phyloP scores from a whole-genome alignment of 441 rosid species.

The California macrophylla region DNA sequence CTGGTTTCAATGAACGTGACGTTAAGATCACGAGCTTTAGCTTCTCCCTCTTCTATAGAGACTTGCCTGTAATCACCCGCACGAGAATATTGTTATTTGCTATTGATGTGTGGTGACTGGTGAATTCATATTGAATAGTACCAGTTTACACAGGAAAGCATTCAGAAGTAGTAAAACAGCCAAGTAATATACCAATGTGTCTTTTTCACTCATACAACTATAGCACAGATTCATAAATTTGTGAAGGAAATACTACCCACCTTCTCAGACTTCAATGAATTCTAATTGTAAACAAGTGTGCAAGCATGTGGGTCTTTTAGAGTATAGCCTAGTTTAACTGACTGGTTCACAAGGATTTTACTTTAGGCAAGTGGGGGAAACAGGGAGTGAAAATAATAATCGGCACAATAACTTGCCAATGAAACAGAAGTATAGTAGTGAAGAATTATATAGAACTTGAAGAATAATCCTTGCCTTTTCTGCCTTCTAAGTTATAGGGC shows the following conservation, averaged over 20 bases:
- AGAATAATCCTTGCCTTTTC: not conserved
- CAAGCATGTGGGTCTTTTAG: not conserved
- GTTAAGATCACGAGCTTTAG: conserved; percentile 67
- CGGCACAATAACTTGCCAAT: not conserved
- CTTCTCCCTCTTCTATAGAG: conserved; percentile 89
- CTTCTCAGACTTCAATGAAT: not conserved
- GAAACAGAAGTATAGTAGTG: not conserved
- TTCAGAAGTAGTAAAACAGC: too few relatives aligned
- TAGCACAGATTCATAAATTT: not conserved
- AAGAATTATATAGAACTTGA: not conserved
- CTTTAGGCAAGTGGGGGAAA: not conserved
- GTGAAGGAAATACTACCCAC: not conserved
- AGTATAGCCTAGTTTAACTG: not conserved
- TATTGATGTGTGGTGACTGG: not conserved
- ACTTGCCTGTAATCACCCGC: conserved; percentile 59
- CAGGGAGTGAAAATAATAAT: not conserved
- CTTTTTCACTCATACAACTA: not conserved
- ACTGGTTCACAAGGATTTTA: not conserved
- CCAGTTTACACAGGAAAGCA: too few relatives aligned
- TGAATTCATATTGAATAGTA: too few relatives aligned
- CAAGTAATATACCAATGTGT: not conserved
- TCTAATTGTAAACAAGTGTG: not conserved
- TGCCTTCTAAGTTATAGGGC: not conserved
- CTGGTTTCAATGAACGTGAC: conserved; percentile 94
- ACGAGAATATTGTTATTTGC: not conserved